phyloP scores from a whole-genome alignment of 768 basidiomycete species.

The Boletus tylopilopsis region DNA sequence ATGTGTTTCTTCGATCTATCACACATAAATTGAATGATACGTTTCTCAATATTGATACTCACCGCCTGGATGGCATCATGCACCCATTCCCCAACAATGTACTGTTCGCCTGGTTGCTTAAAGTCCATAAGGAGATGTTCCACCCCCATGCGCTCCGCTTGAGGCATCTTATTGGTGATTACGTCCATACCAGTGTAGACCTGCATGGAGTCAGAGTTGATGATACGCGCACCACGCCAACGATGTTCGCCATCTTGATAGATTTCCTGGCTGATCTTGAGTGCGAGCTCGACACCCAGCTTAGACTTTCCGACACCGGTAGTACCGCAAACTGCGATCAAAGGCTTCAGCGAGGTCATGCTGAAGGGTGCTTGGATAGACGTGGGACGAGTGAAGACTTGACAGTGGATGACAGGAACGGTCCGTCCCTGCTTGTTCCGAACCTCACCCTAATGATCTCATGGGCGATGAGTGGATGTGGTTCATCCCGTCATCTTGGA shows the following conservation, averaged over 20 bases:
- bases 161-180: conserved; percentile 90
- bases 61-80: conserved; percentile 76
- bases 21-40: not conserved
- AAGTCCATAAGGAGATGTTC: conserved; percentile 89
- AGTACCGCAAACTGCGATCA: conserved; percentile 88
- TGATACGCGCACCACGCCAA: conserved; percentile 67
- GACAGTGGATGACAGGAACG: not conserved
- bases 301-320: conserved; percentile 97
- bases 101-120: conserved; percentile 83
- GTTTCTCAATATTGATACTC: conserved; percentile 28
- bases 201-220: conserved; percentile 99
- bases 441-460: not conserved
- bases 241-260: conserved; percentile 25
- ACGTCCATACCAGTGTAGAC: conserved; percentile 88
- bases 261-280: conserved; percentile 41
- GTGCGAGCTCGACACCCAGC: conserved; percentile 83
- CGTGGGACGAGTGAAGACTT: not conserved
- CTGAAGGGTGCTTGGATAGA: not conserved
- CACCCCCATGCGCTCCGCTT: conserved; percentile 71
- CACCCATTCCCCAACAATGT: conserved; percentile 85
- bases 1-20: conserved; percentile 75
- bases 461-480: too few relatives aligned
- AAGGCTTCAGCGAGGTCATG: conserved; percentile 46
- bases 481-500: too few relatives aligned
- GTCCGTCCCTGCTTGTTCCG: too few relatives aligned